Evolutionary conservation across 2,329 filamentous ascomycete species (phyloP), one percentile per base, ranked within the genome.

Genomic region (Rutstroemia sp.): DNA sequence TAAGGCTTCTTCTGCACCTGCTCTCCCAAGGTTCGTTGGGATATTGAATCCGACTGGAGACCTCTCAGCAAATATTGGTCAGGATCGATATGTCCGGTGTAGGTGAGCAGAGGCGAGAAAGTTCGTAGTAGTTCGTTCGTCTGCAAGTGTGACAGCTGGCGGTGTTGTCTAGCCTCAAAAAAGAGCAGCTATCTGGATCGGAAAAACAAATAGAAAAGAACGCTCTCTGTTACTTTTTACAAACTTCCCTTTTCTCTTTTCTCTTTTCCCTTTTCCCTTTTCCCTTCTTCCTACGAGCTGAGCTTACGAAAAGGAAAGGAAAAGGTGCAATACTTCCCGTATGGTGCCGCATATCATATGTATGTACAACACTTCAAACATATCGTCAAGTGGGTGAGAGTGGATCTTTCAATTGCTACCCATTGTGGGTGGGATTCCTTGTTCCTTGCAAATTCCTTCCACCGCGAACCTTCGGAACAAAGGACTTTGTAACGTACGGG

Each of bases 281-380:
- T 25, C 16, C 25, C 25, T 14, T 42, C 38, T 41, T 41, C 38
- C 38, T 14, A 41, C 14, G 27, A 30, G 27, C 27, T 30, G 27
- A 30, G 27, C 27, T 30, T 30, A 30, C 27, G 27, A 30, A 41
- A 18, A 18, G 23, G 38, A 41, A 41, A 16, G 18, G 14, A 14
- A 45, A 34, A 37, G 12, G 4, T 39, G 25, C 12, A 23, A 37
- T 30, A 30, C 27, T 30, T 30, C 27, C 27, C 27, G 27, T 45
- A 30, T 45, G 39, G 25, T 27, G 30, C 48, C 38, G 18, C 16
- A 23, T 41, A 14, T 27, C 9, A 25, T 41, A 51, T 54, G 42
- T 48, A 48, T 54, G 42, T 54, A 53, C 49, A 51, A 51, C 49
- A 42, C 49, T 30, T 51, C 21, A 19, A 42, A 51, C 49, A 30